Conservation (phyloP, 176 grass and related monocot genomes). For the Lolium rigidum region DNA sequence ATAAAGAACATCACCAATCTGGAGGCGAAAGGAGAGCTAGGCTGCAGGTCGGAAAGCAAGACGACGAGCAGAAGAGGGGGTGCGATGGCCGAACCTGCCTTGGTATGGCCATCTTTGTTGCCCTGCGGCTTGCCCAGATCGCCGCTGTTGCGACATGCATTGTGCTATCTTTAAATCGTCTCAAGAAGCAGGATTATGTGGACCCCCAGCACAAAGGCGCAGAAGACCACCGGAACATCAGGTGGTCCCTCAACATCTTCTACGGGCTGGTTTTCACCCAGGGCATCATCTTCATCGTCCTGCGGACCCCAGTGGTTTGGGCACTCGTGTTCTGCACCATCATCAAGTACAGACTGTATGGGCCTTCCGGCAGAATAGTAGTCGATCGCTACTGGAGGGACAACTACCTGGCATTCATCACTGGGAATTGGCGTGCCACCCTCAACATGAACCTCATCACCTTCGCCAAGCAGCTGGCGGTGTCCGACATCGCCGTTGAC, state of each 20-base stretch:
- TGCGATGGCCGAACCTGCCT: not conserved
- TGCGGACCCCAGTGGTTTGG: not conserved
- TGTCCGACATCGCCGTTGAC: not conserved
- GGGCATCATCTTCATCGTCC: conserved; percentile 12
- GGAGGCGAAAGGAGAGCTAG: not conserved
- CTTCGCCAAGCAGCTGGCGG: conserved; percentile 23
- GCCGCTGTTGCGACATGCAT: conserved; percentile 9
- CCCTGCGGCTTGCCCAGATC: not conserved
- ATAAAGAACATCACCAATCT: not conserved
- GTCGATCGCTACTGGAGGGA: not conserved
- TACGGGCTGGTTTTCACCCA: conserved; percentile 32
- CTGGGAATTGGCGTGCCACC: not conserved
- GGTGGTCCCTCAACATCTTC: conserved; percentile 36
- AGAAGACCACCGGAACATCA: not conserved
- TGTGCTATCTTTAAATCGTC: not conserved
- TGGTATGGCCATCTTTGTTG: fast-evolving
- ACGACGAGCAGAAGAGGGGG: not conserved
- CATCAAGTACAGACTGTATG: not conserved
- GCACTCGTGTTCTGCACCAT: not conserved
- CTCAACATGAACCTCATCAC: conserved; percentile 28
- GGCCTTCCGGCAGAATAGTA: not conserved
- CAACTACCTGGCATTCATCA: conserved; percentile 9
- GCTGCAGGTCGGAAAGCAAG: not conserved
- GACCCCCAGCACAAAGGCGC: not conserved
- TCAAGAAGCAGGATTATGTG: conserved; percentile 28